These are phyloP conservation scores for Delitschia confertaspora DNA, from an alignment of 495 filamentous ascomycete species.

Conservation along the genomic window DNA sequence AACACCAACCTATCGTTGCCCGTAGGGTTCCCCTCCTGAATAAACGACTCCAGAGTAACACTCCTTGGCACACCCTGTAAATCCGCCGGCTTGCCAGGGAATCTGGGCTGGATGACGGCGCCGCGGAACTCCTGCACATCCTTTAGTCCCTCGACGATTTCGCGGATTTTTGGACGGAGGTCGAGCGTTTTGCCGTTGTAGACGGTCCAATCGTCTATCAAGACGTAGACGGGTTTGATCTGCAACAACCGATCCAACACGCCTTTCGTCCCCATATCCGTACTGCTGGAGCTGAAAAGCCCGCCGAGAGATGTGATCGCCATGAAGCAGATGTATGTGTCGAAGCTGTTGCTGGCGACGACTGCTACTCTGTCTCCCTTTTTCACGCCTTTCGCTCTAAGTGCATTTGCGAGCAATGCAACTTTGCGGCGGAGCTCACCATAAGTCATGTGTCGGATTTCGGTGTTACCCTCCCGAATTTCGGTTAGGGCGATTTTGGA, in stretches of 20 bases:
- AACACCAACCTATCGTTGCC: slow-evolving; percentile 42
- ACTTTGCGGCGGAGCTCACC: slow-evolving; percentile 49
- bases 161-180: slow-evolving; percentile 59
- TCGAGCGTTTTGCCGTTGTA: slow-evolving; percentile 73
- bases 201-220: slow-evolving; percentile 67
- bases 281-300: slow-evolving; percentile 61
- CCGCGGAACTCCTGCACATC: slow-evolving; percentile 52
- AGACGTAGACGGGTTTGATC: slow-evolving; percentile 61
- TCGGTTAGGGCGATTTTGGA: slow-evolving; percentile 58
- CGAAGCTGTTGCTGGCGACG: slow-evolving; percentile 63
- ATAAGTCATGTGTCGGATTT: slow-evolving; percentile 53
- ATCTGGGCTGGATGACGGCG: slow-evolving; percentile 58
- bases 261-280: slow-evolving; percentile 71
- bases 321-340: slow-evolving; percentile 58
- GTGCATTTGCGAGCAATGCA: slow-evolving; percentile 49
- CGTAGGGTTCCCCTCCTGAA: slow-evolving; percentile 40
- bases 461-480: slow-evolving; percentile 57
- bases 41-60: slow-evolving; percentile 45
- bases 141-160: slow-evolving; percentile 53
- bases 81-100: slow-evolving; percentile 46
- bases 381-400: slow-evolving; percentile 52
- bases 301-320: slow-evolving; percentile 58
- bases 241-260: slow-evolving; percentile 65
- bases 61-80: slow-evolving; percentile 46
- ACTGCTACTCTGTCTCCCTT: slow-evolving; percentile 65